Conservation (phyloP, 202 grass and related monocot genomes). For the Eragrostis tef region DNA sequence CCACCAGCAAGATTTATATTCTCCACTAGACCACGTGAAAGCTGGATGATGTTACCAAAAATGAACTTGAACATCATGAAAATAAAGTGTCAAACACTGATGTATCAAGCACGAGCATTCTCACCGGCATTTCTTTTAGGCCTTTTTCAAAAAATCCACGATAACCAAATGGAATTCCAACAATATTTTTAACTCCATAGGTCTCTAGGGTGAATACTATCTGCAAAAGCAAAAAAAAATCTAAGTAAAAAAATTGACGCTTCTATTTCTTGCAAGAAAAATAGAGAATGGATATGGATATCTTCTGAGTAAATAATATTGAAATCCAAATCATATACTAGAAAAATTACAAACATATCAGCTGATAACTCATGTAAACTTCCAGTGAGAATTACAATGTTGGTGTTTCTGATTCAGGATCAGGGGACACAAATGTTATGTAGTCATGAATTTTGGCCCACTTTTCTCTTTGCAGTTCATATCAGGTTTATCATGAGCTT, state of each 20-base stretch:
- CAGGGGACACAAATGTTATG: conserved; percentile 7
- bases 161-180: conserved; percentile 89
- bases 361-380: conserved; percentile 1
- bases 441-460: background rate
- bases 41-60: conserved; percentile 55
- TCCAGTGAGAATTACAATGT: conserved; percentile 7
- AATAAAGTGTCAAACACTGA: background rate
- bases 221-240: conserved; percentile 53
- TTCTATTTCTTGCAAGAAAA: background rate
- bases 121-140: conserved; percentile 84
- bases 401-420: background rate
- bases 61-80: conserved; percentile 13
- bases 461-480: conserved; percentile 6
- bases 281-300: background rate
- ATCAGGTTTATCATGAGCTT: background rate
- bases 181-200: conserved; percentile 93
- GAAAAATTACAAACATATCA: background rate
- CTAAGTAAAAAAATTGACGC: background rate
- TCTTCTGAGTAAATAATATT: conserved; percentile 24
- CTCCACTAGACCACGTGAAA: conserved; percentile 82
- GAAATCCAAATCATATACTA: conserved; percentile 16
- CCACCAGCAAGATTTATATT: conserved; percentile 96
- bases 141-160: conserved; percentile 86
- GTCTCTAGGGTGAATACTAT: conserved; percentile 95
- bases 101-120: conserved; percentile 20